Conservation (phyloP, 768 basidiomycete species). For the Dacryopinax spathularia region DNA sequence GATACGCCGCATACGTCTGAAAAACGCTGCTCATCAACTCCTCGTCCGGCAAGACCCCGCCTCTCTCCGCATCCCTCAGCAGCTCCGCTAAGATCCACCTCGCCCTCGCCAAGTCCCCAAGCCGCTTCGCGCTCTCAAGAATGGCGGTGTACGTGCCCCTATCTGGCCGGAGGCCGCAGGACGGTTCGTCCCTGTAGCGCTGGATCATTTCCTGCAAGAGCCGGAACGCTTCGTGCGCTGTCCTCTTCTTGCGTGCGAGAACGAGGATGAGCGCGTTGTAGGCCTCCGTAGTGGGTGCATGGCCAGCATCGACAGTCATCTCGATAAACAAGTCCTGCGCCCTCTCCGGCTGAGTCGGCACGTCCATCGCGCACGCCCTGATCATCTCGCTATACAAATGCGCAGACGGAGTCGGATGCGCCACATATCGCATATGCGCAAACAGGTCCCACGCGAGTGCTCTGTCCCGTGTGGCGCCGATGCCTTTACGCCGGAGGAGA, state of each 20-base stretch:
- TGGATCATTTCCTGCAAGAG: constrained; percentile 81
- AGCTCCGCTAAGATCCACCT: constrained; percentile 89
- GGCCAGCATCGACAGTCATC: constrained; percentile 60
- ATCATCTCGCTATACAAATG: constrained; percentile 77
- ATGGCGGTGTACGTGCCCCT: constrained; percentile 61
- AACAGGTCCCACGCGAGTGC: constrained; percentile 91
- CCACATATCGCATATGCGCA: constrained; percentile 89
- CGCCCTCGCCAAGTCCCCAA: constrained; percentile 67
- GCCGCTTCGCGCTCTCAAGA: constrained; percentile 77
- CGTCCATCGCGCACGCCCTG: constrained; percentile 51
- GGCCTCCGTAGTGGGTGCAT: constrained; percentile 49
- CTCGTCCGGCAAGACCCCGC: constrained; percentile 35
- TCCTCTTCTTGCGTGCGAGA: constrained; percentile 50
- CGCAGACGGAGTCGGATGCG: constrained; percentile 65
- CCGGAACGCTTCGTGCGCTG: constrained; percentile 70
- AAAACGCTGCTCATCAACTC: constrained; percentile 71
- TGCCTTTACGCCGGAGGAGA: constrained; percentile 16
- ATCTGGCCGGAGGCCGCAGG: constrained; percentile 39
- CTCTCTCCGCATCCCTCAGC: constrained; percentile 27
- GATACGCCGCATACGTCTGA: constrained; percentile 73
- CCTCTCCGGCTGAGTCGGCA: constrained; percentile 66
- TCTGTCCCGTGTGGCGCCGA: constrained; percentile 29
- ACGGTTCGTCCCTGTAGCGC: constrained; percentile 45
- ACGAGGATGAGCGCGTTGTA: constrained; percentile 77
- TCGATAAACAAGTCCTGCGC: constrained; percentile 89